These are phyloP conservation scores for Claviceps africana DNA, from an alignment of 2,329 filamentous ascomycete species.

Conservation along the genomic window DNA sequence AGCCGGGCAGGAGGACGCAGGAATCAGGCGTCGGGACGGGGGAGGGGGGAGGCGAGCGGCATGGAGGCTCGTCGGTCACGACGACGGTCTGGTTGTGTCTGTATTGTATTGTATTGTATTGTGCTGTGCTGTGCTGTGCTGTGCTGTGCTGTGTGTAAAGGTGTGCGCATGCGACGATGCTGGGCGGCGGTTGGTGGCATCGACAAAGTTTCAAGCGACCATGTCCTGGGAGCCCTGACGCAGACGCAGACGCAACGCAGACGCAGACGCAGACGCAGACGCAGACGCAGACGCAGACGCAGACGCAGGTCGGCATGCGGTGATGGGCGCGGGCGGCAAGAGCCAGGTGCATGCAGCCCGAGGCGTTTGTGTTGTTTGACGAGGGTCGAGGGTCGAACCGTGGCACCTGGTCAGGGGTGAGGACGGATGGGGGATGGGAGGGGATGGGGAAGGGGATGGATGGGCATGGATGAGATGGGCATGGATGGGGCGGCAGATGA, in stretches of 20 bases:
- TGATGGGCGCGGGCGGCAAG: background rate
- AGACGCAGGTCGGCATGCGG: slow-evolving; percentile 33
- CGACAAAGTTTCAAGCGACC: slow-evolving; percentile 23
- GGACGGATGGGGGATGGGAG: background rate
- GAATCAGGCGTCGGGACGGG: background rate
- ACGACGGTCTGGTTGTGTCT: too few relatives aligned
- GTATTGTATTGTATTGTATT: too few relatives aligned
- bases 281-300: too few relatives aligned
- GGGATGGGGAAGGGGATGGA: too few relatives aligned
- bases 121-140: too few relatives aligned
- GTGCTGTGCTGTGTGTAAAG: too few relatives aligned
- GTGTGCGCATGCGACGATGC: slow-evolving; percentile 3
- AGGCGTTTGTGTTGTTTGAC: background rate
- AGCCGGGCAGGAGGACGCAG: too few relatives aligned
- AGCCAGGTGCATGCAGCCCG: background rate
- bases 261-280: too few relatives aligned
- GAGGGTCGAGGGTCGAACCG: too few relatives aligned
- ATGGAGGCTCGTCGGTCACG: background rate
- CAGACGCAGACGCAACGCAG: too few relatives aligned
- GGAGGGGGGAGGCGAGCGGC: background rate
- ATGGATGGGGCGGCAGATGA: background rate
- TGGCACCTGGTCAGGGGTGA: slow-evolving; percentile 1
- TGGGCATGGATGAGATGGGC: too few relatives aligned
- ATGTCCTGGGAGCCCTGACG: slow-evolving; percentile 28
- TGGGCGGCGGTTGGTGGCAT: background rate